Evolutionary conservation across 2,329 filamentous ascomycete species (phyloP), one percentile per base, ranked within the genome.

Genomic region (Clathrospora elynae): DNA sequence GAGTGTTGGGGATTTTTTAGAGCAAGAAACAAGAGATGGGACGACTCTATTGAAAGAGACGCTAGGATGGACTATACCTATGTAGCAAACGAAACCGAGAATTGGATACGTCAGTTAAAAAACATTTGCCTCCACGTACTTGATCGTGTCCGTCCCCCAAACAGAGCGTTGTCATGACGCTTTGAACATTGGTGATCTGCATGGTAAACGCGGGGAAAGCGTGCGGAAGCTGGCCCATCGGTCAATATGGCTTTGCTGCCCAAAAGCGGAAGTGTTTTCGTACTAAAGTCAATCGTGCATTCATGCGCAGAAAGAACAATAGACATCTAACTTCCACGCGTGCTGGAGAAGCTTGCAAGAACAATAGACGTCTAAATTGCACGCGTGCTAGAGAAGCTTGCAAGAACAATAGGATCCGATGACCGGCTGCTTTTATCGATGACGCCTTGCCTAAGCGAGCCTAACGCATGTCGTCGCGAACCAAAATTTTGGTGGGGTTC

Each of bases 61-160:
- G 47, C 22, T 46, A 41, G 46, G 46, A 58, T 50, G 53, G 55
- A 60, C 25, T 61, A 54, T 57, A 61, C 42, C 33, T 58, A 59
- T 54, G 57, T 62, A 62, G 55, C 45, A 49, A 56, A 60, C 41
- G 53, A 61, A 51, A 49, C 59, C 47, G 47, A 57, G 58, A 46
- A 54, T 41, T 38, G 37, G 28, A 46, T 28, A 52, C 33, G 46
- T 58, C 47, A 42, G 42, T 33, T 35, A 41, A 17, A 16, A 38
- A 36, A 23, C 6, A 29, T 25, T 26, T 35, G 14, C 32, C 24
- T 8, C 9, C 11, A 17, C 5, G 22, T 47, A 26, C 4, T 17
- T 23, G 11, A 40, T 25, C n/a, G n/a, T n/a, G n/a, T n/a, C n/a
- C n/a, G n/a, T n/a, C n/a, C n/a, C n/a, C n/a, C n/a, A n/a, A n/a